Percentiles rank a stretch among this genome's conserved stretches.
These are phyloP conservation scores for Tulasnella calospora DNA, from an alignment of 768 basidiomycete species.

Conservation along the genomic window DNA sequence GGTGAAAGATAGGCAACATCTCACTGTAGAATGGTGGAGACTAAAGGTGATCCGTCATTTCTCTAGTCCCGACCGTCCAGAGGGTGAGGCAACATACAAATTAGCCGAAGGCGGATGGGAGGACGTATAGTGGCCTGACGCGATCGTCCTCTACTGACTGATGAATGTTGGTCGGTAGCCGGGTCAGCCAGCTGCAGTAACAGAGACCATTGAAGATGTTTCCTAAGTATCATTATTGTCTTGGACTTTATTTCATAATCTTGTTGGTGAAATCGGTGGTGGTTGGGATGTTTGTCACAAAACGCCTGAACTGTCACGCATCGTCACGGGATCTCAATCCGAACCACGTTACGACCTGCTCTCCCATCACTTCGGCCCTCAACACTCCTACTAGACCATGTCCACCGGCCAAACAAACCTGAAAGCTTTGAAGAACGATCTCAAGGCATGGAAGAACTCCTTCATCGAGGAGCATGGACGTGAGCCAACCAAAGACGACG, in stretches of 20 bases:
- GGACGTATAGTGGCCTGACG: conserved; percentile 53
- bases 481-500: conserved; percentile 25
- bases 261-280: neutral
- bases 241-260: conserved; percentile 6
- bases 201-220: neutral
- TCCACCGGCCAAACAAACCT: conserved; percentile 5
- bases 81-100: conserved; percentile 88
- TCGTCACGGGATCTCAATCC: conserved; percentile 17
- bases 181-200: neutral
- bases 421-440: conserved; percentile 25
- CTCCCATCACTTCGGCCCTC: neutral
- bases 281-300: neutral
- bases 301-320: neutral
- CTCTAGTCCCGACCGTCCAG: conserved; percentile 68
- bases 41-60: neutral
- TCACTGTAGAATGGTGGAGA: neutral
- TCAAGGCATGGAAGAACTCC: conserved; percentile 28
- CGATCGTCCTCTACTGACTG: neutral
- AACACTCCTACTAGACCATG: conserved; percentile 8
- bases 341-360: conserved; percentile 9
- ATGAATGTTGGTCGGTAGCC: neutral
- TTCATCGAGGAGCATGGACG: conserved; percentile 27
- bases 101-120: conserved; percentile 87
- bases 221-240: neutral
- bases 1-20: neutral